A percentile compares a stretch with the other conserved stretches of the same genome.
Evolutionary conservation across 2,329 filamentous ascomycete species (phyloP).

Genomic region (Macroventuria anomochaeta): DNA sequence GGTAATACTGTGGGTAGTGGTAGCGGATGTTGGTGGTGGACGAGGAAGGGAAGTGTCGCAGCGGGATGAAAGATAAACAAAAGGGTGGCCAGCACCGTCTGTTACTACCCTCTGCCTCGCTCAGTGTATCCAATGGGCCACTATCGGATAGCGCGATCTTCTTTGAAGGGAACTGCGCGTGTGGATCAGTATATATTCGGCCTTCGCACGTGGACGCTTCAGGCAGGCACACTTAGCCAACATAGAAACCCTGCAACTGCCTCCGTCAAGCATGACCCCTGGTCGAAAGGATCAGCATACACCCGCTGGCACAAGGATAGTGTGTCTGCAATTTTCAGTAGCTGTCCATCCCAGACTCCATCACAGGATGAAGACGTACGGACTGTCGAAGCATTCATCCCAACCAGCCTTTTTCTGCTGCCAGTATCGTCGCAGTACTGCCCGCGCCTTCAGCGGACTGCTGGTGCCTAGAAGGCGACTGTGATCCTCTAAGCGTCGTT

Average conservation of each 20-base stretch:
- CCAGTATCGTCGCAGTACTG: slow-evolving; percentile 36
- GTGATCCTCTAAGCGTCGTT: slow-evolving; percentile 20
- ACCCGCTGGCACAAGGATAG: slow-evolving; percentile 2
- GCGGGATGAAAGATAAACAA: not conserved
- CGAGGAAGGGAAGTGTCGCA: not conserved
- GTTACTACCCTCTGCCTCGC: not conserved
- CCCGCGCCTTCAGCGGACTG: slow-evolving; percentile 30
- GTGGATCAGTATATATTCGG: not conserved
- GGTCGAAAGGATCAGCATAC: not conserved
- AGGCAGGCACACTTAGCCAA: not conserved
- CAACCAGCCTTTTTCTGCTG: slow-evolving; percentile 27
- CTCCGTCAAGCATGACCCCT: not conserved
- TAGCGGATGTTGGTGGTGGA: not conserved
- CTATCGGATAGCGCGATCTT: not conserved
- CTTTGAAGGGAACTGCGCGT: not conserved
- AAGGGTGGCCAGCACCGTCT: not conserved
- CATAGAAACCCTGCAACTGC: not conserved
- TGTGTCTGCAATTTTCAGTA: slow-evolving; percentile 13
- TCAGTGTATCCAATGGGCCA: no score
- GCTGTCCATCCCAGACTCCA: not conserved
- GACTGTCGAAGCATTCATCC: slow-evolving; percentile 40
- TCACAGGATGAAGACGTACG: slow-evolving; percentile 36
- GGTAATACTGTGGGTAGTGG: not conserved
- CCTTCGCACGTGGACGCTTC: not conserved
- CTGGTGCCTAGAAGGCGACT: slow-evolving; percentile 30